Conservation (phyloP, 106 monocot species). For the Allium sativum region DNA sequence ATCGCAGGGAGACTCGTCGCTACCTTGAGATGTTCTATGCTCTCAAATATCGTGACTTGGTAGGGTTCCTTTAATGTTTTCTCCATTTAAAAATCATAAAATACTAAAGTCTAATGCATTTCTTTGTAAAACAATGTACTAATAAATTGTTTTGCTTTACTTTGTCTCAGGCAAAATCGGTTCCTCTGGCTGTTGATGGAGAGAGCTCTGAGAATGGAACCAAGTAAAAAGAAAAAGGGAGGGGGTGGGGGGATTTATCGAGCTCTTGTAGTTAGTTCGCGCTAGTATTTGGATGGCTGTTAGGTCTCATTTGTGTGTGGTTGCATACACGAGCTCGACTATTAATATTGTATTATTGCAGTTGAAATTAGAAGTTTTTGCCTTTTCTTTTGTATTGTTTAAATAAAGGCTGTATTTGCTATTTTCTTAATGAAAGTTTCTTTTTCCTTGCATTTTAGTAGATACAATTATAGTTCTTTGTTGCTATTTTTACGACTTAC, state of each 20-base stretch:
- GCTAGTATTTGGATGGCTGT: not conserved
- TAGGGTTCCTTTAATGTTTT: not conserved
- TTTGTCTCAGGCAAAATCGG: slow-evolving; percentile 27
- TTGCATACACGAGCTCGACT: slow-evolving; percentile 1
- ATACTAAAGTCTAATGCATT: not conserved
- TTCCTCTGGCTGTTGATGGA: slow-evolving; percentile 48
- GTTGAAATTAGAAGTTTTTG: not conserved
- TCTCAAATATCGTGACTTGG: slow-evolving; percentile 32
- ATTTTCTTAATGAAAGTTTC: not conserved
- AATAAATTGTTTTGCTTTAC: not conserved
- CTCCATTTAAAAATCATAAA: not conserved
- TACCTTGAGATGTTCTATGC: slow-evolving; percentile 44
- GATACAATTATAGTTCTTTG: too few relatives aligned
- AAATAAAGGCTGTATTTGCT: slow-evolving; percentile 2
- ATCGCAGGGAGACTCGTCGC: slow-evolving; percentile 26
- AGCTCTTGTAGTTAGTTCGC: slow-evolving; percentile 1
- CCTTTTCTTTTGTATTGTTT: not conserved
- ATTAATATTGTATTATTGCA: not conserved
- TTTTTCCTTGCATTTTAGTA: too few relatives aligned
- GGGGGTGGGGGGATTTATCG: not conserved
- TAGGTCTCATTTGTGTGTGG: not conserved
- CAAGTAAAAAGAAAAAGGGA: not conserved
- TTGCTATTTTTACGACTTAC: too few relatives aligned
- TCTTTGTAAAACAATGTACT: not conserved
- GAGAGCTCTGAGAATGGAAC: not conserved